A percentile compares a stretch with the other conserved stretches of the same genome.
These are phyloP conservation scores for Xylaria sp. DNA, from an alignment of 2,329 filamentous ascomycete genomes.

Conservation along the genomic window DNA sequence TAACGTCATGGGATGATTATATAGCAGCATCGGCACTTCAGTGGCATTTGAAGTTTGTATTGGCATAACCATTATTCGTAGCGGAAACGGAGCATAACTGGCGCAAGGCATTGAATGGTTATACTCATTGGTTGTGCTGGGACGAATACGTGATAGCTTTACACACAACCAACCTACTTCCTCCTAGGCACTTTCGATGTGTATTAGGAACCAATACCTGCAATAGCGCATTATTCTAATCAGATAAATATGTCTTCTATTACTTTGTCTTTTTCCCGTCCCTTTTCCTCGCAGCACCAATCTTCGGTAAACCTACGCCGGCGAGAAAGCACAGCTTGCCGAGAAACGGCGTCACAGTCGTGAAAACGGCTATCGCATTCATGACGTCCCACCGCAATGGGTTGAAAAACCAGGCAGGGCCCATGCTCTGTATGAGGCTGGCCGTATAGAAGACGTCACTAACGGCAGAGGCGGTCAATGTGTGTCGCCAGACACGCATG, in stretches of 20 bases:
- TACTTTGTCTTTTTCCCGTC: constrained; percentile 29
- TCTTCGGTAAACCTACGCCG: constrained; percentile 33
- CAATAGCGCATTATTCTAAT: not conserved
- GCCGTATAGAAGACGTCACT: constrained; percentile 40
- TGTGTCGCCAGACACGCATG: constrained; percentile 38
- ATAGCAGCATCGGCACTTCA: constrained; percentile 23
- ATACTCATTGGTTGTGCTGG: constrained; percentile 8
- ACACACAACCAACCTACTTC: not conserved
- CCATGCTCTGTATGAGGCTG: constrained; percentile 38
- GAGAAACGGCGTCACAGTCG: constrained; percentile 37
- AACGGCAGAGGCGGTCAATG: constrained; percentile 37
- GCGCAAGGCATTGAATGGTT: constrained; percentile 24
- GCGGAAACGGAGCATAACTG: constrained; percentile 31
- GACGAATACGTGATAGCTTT: constrained; percentile 1
- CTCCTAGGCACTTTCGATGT: not conserved
- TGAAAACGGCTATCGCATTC: constrained; percentile 31
- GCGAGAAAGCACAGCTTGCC: constrained; percentile 40
- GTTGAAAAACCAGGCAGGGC: constrained; percentile 33
- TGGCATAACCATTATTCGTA: constrained; percentile 21
- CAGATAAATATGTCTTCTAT: not conserved
- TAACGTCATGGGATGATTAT: constrained; percentile 16
- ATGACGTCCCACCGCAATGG: constrained; percentile 34
- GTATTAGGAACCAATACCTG: not conserved
- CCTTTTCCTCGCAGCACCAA: not conserved
- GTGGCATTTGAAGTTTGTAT: constrained; percentile 28